Conservation (phyloP, 345 rosid species). For the Eucalyptus lansdowneana region DNA sequence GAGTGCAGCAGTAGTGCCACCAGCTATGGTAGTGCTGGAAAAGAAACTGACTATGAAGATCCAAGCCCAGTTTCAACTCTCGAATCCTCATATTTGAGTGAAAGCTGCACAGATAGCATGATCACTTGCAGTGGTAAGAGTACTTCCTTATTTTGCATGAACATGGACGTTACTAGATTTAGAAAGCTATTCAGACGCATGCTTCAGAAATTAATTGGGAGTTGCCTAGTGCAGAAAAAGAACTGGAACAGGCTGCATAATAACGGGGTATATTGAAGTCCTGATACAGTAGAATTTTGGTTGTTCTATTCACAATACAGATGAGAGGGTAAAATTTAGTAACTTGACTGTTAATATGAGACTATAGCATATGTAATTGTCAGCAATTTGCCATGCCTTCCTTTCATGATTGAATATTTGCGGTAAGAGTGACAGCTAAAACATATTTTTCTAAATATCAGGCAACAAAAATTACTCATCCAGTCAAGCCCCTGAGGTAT, state of each 20-base stretch:
- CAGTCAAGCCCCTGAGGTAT: constrained; percentile 1
- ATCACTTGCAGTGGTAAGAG: constrained; percentile 3
- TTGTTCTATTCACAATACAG: background rate
- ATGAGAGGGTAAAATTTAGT: background rate
- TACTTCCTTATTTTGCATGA: background rate
- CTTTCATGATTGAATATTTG: background rate
- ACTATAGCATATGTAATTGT: background rate
- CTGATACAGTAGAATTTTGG: background rate
- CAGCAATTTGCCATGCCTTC: background rate
- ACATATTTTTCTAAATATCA: background rate
- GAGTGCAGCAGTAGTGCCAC: constrained; percentile 29
- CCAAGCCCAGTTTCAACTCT: constrained; percentile 18
- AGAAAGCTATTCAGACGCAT: background rate
- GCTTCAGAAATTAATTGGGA: background rate
- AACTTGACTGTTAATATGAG: background rate
- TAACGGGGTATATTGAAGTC: background rate
- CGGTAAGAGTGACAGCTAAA: background rate
- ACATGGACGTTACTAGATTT: background rate
- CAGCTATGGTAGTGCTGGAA: constrained; percentile 21
- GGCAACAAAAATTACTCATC: constrained; percentile 2
- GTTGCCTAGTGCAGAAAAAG: background rate
- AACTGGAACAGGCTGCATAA: background rate
- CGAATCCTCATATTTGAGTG: constrained; percentile 24
- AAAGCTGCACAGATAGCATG: constrained; percentile 20
- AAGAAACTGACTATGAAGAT: constrained; percentile 14